Evolutionary conservation across 495 filamentous ascomycete genomes (phyloP).

Genomic region (Penicillium pancosmium): DNA sequence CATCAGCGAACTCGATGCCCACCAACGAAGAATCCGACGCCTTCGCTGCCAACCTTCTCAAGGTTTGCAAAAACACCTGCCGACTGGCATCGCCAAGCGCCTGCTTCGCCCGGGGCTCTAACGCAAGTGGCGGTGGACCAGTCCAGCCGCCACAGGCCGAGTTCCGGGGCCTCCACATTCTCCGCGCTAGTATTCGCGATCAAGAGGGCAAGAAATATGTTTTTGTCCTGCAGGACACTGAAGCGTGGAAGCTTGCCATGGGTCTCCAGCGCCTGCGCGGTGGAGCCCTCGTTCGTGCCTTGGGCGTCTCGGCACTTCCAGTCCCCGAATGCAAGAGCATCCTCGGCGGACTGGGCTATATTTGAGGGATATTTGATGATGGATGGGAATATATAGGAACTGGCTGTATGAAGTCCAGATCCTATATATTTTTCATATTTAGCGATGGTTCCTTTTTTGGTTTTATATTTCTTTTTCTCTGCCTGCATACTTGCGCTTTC

Average conservation of each 20-base stretch:
- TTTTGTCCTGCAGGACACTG: constrained; percentile 78
- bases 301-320: constrained; percentile 66
- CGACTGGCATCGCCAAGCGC: constrained; percentile 46
- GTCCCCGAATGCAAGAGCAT: constrained; percentile 60
- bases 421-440: constrained; percentile 4
- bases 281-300: constrained; percentile 67
- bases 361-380: constrained; percentile 28
- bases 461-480: constrained; percentile 7
- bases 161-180: constrained; percentile 68
- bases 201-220: constrained; percentile 81
- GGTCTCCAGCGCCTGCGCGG: constrained; percentile 74
- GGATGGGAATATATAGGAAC: background rate
- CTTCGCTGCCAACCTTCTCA: constrained; percentile 58
- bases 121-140: constrained; percentile 19
- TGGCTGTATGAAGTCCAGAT: background rate
- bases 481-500: constrained; percentile 13
- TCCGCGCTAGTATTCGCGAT: constrained; percentile 82
- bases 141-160: constrained; percentile 42
- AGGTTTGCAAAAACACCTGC: constrained; percentile 65
- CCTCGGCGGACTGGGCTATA: constrained; percentile 64
- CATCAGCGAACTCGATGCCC: constrained; percentile 46
- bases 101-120: constrained; percentile 29
- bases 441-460: constrained; percentile 7
- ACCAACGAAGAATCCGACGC: constrained; percentile 65
- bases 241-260: constrained; percentile 91